Conservation (phyloP, 2,329 filamentous ascomycete species). For the Claviceps pazoutovae region DNA sequence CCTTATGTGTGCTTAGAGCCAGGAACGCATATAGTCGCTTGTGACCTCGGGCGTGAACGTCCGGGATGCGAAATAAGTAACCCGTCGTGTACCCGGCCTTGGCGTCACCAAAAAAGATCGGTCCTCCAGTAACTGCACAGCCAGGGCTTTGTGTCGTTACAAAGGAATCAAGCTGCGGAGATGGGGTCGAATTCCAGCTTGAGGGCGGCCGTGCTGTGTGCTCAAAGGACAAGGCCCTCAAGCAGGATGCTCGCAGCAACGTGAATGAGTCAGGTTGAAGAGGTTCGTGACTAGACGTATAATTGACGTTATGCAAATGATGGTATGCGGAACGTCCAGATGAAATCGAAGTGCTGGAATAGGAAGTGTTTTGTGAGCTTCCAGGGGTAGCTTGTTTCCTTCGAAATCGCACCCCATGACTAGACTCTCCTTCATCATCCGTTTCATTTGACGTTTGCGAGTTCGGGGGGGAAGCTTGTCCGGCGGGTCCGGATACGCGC, state of each 20-base stretch:
- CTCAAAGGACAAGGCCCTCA: conserved; percentile 53
- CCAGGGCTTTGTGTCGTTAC: conserved; percentile 40
- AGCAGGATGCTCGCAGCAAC: conserved; percentile 51
- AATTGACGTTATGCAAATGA: conserved; percentile 53
- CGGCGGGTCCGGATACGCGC: conserved; percentile 36
- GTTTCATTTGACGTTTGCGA: conserved; percentile 39
- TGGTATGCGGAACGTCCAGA: conserved; percentile 34
- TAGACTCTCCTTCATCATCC: conserved; percentile 33
- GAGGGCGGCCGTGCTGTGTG: conserved; percentile 44
- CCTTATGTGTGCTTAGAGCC: conserved; percentile 50
- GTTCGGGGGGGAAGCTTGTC: conserved; percentile 34
- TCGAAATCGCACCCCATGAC: conserved; percentile 24
- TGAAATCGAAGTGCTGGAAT: conserved; percentile 39
- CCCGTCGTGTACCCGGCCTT: conserved; percentile 53
- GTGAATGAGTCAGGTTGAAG: conserved; percentile 48
- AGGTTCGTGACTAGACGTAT: conserved; percentile 55
- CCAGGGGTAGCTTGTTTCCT: conserved; percentile 30
- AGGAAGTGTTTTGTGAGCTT: conserved; percentile 31
- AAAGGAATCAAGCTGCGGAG: conserved; percentile 26
- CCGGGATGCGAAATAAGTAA: conserved; percentile 56
- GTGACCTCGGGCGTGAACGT: conserved; percentile 52
- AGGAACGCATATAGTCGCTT: conserved; percentile 57
- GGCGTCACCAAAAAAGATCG: conserved; percentile 56
- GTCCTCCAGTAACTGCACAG: conserved; percentile 44
- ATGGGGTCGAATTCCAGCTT: conserved; percentile 24